phyloP scores from a whole-genome alignment of 805 yeast species.

The Ogataea populi-albae region DNA sequence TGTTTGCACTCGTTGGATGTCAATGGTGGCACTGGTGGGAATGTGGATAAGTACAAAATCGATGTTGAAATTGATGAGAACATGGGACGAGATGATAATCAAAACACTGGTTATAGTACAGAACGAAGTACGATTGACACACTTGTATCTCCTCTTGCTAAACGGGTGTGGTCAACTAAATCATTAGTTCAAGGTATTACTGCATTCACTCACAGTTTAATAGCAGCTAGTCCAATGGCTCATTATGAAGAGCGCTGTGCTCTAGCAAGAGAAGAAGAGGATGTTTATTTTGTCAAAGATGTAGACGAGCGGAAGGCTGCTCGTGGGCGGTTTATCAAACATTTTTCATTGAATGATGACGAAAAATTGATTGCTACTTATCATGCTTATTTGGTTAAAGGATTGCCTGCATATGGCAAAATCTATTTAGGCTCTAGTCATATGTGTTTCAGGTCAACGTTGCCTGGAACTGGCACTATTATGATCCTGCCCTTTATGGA shows the following conservation, averaged over 20 bases:
- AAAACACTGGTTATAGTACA: not conserved
- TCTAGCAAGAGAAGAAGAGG: constrained; percentile 42
- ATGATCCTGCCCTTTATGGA: constrained; percentile 81
- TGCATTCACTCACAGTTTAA: constrained; percentile 25
- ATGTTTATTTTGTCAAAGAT: constrained; percentile 47
- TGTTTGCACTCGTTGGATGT: not conserved
- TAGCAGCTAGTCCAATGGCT: constrained; percentile 27
- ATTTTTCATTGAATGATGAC: constrained; percentile 58
- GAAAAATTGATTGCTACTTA: constrained; percentile 64
- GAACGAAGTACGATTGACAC: constrained; percentile 2
- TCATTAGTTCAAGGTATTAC: constrained; percentile 30
- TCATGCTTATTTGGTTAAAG: constrained; percentile 63
- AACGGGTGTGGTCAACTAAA: constrained; percentile 24
- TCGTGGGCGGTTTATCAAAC: constrained; percentile 56
- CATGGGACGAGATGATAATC: not conserved
- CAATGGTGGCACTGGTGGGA: not conserved
- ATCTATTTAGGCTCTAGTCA: constrained; percentile 65
- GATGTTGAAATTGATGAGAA: not conserved
- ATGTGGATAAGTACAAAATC: not conserved
- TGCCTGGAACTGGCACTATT: constrained; percentile 73
- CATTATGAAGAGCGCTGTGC: constrained; percentile 52
- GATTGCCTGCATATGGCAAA: constrained; percentile 81
- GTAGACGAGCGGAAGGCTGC: constrained; percentile 43
- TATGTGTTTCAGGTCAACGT: constrained; percentile 75
- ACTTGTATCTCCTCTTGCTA: constrained; percentile 5